phyloP scores from a whole-genome alignment of 805 yeast species.

The Pichia cephalocereana region DNA sequence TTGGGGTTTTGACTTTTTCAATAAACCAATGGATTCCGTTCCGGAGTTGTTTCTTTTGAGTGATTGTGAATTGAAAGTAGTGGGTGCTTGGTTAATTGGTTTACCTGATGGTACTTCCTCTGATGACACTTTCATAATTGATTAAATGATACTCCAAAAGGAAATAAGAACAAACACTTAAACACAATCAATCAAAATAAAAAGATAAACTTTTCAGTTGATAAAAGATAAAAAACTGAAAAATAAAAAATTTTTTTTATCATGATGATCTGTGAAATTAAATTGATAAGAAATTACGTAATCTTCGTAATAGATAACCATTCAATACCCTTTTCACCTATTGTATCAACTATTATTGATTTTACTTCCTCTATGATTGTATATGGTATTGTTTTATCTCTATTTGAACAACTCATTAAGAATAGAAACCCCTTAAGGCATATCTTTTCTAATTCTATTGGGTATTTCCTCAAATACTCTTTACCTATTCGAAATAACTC shows the following conservation, averaged over 20 bases:
- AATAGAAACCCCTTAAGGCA: not conserved
- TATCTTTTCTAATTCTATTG: not conserved
- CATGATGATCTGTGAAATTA: too few species aligned
- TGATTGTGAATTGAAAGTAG: not conserved
- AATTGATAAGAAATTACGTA: too few species aligned
- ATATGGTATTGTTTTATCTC: not conserved
- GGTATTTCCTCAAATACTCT: not conserved
- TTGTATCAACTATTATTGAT: not conserved
- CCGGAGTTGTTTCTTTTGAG: too few species aligned
- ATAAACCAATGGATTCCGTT: not conserved
- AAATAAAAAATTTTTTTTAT: too few species aligned
- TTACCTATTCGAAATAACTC: conserved; percentile 1
- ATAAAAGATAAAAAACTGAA: too few species aligned
- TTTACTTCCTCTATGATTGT: not conserved
- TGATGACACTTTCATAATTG: too few species aligned
- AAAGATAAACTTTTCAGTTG: too few species aligned
- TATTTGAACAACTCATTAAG: not conserved
- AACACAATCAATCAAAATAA: too few species aligned
- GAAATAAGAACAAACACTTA: too few species aligned
- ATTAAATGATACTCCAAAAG: too few species aligned
- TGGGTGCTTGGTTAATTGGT: too few species aligned
- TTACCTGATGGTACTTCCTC: too few species aligned
- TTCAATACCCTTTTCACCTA: not conserved
- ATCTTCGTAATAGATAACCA: not conserved
- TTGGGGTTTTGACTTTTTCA: not conserved